phyloP scores from a whole-genome alignment of 2,329 filamentous ascomycete genomes.

The Colletotrichum sp. region DNA sequence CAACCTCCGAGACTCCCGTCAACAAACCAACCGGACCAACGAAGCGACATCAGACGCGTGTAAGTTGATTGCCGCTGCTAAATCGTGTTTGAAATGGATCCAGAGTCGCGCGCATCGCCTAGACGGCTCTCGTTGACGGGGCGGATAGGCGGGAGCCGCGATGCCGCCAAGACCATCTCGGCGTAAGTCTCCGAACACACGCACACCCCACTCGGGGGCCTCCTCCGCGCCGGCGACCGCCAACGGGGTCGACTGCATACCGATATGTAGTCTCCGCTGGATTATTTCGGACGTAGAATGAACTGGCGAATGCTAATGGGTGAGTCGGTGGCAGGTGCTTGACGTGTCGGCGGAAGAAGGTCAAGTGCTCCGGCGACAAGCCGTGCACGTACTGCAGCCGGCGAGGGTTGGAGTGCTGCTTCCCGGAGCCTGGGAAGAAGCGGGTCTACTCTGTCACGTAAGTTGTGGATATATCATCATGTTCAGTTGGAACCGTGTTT shows the following conservation, averaged over 20 bases:
- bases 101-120: background rate
- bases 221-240: background rate
- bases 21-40: background rate
- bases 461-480: background rate
- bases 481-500: background rate
- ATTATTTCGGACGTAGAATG: no score
- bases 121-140: background rate
- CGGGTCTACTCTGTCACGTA: slow-evolving; percentile 20
- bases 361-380: slow-evolving; percentile 18
- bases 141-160: background rate
- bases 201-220: background rate
- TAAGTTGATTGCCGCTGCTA: background rate
- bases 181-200: slow-evolving; percentile 9
- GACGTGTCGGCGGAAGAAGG: slow-evolving; percentile 18
- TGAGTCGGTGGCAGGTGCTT: slow-evolving; percentile 4
- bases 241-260: background rate
- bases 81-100: background rate
- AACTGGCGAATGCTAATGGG: background rate
- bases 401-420: background rate
- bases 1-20: background rate
- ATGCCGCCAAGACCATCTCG: slow-evolving; percentile 11
- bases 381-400: slow-evolving; percentile 20
- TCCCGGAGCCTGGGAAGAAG: slow-evolving; percentile 15
- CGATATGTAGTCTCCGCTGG: background rate
- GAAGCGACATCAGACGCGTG: background rate